Conservation (phyloP, 306 rosid species). For the Fragaria ananassa region DNA sequence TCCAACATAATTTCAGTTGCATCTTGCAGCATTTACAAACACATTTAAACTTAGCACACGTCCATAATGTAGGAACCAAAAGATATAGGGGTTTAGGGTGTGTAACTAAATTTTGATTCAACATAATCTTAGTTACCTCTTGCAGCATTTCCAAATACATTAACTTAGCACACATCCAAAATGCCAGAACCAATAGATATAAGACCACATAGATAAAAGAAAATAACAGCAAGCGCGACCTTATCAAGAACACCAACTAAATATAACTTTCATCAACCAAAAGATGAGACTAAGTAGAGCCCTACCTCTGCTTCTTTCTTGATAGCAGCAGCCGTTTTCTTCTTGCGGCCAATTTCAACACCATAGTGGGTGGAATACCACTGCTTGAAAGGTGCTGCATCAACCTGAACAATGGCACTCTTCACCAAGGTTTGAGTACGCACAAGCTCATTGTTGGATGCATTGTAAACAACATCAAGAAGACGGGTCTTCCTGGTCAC, state of each 20-base stretch:
- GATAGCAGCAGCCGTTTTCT: slow-evolving; percentile 37
- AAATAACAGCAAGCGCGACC: neutral
- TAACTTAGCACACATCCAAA: neutral
- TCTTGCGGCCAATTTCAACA: slow-evolving; percentile 61
- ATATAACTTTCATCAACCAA: neutral
- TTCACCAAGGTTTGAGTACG: slow-evolving; percentile 66
- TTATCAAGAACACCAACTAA: neutral
- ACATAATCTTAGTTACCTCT: too few species aligned
- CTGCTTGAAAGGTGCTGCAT: slow-evolving; percentile 67
- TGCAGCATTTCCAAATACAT: too few species aligned
- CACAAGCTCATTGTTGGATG: slow-evolving; percentile 64
- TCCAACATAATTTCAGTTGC: neutral
- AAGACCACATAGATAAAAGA: neutral
- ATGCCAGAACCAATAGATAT: too few species aligned
- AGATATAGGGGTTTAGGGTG: too few species aligned
- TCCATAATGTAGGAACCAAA: neutral
- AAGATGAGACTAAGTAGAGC: neutral
- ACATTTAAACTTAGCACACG: neutral
- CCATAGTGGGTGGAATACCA: slow-evolving; percentile 67
- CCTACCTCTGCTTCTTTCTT: slow-evolving; percentile 67
- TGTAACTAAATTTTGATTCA: too few species aligned
- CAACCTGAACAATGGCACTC: slow-evolving; percentile 64
- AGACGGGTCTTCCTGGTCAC: slow-evolving; percentile 54
- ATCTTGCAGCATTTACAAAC: neutral
- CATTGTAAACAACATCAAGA: slow-evolving; percentile 67